Conservation (phyloP, 139 green algal species). For the Micractinium sp. region DNA sequence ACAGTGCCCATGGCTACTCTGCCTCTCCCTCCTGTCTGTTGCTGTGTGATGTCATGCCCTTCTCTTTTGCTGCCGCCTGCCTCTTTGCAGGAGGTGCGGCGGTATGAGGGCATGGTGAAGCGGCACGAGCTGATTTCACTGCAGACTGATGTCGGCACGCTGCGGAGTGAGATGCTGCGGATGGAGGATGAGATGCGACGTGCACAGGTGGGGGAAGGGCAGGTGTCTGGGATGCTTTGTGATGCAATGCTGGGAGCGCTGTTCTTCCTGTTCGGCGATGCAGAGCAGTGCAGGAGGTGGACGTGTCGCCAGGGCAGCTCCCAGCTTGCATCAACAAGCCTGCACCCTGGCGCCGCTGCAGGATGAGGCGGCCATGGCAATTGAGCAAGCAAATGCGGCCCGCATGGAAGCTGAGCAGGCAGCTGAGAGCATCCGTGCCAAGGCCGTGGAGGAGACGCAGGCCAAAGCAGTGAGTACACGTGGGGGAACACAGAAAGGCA, state of each 20-base stretch:
- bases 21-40: not conserved
- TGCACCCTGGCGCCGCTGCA: not conserved
- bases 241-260: too few species aligned
- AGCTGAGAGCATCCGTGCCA: constrained; percentile 9
- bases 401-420: not conserved
- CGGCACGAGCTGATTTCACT: constrained; percentile 37
- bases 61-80: not conserved
- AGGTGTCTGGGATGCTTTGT: not conserved
- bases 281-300: not conserved
- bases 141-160: constrained; percentile 23
- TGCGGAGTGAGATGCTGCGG: constrained; percentile 48
- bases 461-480: not conserved
- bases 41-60: not conserved
- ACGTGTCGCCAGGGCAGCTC: too few species aligned
- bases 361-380: constrained; percentile 6
- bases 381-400: constrained; percentile 7
- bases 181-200: constrained; percentile 17
- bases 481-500: not conserved
- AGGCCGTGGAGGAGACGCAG: constrained; percentile 31
- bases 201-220: constrained; percentile 2
- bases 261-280: not conserved
- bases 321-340: too few species aligned
- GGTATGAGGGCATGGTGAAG: constrained; percentile 21
- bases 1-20: too few species aligned
- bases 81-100: constrained; percentile 39